A percentile compares a stretch with the other conserved stretches of the same genome.
These are phyloP conservation scores for Solanum medicagineum DNA, from an alignment of 257 asterid genomes.

Conservation along the genomic window DNA sequence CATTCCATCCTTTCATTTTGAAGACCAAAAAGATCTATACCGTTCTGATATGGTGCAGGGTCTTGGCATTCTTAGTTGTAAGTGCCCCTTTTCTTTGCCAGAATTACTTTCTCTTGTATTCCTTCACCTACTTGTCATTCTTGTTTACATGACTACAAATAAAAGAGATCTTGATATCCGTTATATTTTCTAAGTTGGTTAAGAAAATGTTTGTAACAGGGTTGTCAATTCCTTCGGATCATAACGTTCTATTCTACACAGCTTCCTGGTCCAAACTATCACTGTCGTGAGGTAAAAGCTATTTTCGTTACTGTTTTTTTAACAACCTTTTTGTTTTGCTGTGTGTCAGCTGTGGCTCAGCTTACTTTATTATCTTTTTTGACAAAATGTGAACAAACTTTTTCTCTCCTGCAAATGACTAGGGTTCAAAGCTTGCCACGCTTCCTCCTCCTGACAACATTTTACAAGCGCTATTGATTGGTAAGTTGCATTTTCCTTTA, in stretches of 20 bases:
- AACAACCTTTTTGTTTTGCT: background rate
- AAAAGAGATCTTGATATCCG: background rate
- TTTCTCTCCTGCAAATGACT: background rate
- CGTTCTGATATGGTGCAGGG: slow-evolving; percentile 96
- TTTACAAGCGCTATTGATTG: slow-evolving; percentile 52
- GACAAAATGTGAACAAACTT: background rate
- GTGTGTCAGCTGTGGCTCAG: background rate
- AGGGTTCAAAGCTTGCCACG: slow-evolving; percentile 91
- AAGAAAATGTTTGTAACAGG: slow-evolving; percentile 32
- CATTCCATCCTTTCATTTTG: slow-evolving; percentile 87
- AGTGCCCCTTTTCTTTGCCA: slow-evolving; percentile 18
- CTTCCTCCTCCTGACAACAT: slow-evolving; percentile 74
- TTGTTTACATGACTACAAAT: background rate
- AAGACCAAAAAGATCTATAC: slow-evolving; percentile 94
- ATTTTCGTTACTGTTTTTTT: background rate
- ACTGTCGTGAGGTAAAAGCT: slow-evolving; percentile 81
- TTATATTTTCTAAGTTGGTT: background rate
- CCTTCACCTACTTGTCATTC: background rate
- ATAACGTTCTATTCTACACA: slow-evolving; percentile 92
- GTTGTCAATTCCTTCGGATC: slow-evolving; percentile 80
- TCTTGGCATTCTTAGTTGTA: slow-evolving; percentile 83
- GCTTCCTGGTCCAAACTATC: slow-evolving; percentile 97
- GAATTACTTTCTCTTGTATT: background rate
- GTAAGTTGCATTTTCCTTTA: slow-evolving; percentile 13
- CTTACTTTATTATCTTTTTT: background rate